These are phyloP conservation scores for Porcisia hertigi DNA, from an alignment of 208 protist species.

Conservation along the genomic window DNA sequence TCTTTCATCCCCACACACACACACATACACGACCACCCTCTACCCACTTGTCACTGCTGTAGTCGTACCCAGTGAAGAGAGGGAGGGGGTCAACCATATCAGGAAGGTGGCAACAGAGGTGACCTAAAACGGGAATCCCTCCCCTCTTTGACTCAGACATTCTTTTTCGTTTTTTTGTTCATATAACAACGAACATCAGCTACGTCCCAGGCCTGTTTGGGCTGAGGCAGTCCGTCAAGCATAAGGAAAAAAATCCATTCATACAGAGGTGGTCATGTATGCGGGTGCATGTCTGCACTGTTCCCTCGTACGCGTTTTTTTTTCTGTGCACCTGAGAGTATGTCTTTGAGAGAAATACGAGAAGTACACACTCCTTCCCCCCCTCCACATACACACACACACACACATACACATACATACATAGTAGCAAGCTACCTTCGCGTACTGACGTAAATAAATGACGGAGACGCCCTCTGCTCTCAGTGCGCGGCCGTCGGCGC, in stretches of 20 bases:
- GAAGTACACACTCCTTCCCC: too few relatives aligned
- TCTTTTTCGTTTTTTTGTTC: neutral
- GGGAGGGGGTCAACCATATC: neutral
- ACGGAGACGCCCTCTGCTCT: conserved; percentile 28
- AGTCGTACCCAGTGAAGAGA: neutral
- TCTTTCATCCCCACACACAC: too few relatives aligned
- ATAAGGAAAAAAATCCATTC: neutral
- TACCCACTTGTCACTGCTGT: neutral
- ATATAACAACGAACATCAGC: neutral
- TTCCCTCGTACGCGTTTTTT: neutral
- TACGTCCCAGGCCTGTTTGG: neutral
- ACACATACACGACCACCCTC: neutral
- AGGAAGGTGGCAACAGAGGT: neutral
- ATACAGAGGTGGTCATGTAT: neutral
- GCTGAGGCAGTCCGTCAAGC: neutral
- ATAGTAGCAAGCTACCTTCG: neutral
- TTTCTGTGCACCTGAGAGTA: neutral
- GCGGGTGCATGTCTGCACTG: neutral
- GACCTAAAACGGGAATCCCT: neutral
- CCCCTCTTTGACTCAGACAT: neutral
- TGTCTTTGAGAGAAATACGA: too few relatives aligned
- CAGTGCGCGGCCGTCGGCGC: conserved; percentile 24
- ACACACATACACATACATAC: neutral
- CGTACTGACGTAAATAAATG: conserved; percentile 14
- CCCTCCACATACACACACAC: too few relatives aligned